Conservation (phyloP, 176 grass and related monocot species). For the Cocos nucifera region DNA sequence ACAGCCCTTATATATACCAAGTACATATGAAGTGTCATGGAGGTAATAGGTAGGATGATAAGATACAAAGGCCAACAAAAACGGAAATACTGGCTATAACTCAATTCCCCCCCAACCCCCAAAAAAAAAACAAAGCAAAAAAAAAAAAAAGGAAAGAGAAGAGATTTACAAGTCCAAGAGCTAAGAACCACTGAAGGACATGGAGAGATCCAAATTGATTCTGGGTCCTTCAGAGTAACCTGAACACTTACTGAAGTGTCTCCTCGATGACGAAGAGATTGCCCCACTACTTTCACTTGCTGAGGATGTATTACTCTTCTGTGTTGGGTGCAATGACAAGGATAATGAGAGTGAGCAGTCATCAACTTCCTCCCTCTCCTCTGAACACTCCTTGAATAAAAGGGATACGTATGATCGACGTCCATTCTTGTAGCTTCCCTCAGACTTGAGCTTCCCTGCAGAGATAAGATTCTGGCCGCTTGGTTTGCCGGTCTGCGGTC, state of each 20-base stretch:
- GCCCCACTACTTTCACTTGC: constrained; percentile 55
- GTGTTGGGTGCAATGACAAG: constrained; percentile 34
- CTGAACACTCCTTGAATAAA: constrained; percentile 8
- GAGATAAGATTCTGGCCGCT: constrained; percentile 15
- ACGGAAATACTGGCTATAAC: no score
- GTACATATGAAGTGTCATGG: no score
- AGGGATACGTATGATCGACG: neutral
- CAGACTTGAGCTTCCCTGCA: constrained; percentile 4
- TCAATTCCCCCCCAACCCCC: no score
- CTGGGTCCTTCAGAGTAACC: constrained; percentile 23
- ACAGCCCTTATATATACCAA: no score
- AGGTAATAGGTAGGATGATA: no score
- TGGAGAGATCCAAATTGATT: constrained; percentile 71
- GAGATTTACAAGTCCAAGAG: neutral
- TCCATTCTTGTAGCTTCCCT: constrained; percentile 8
- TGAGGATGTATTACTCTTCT: constrained; percentile 10
- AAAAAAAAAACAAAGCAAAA: neutral
- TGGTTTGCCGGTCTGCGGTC: constrained; percentile 24
- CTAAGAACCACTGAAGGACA: constrained; percentile 67
- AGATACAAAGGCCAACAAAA: no score
- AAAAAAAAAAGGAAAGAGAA: constrained; percentile 7
- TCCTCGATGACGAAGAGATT: constrained; percentile 32
- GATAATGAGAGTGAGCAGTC: constrained; percentile 50
- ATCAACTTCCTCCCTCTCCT: neutral
- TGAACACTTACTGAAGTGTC: constrained; percentile 50